Conservation (phyloP, 2,329 filamentous ascomycete genomes). For the Talaromyces piceae region DNA sequence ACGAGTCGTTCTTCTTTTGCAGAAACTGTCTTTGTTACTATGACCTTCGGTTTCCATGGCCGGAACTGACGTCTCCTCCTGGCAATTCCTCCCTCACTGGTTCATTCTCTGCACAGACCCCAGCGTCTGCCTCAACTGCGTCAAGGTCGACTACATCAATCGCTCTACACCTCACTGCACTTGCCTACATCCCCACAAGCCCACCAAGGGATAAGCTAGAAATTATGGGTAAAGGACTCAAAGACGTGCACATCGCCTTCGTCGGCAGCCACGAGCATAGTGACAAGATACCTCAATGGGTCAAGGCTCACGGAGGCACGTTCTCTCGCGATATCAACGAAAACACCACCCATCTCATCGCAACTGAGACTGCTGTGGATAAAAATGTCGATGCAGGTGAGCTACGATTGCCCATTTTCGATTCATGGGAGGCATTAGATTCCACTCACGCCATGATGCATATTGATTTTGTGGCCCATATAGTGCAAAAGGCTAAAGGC, state of each 20-base stretch:
- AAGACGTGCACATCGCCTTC: conserved; percentile 47
- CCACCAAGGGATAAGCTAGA: background rate
- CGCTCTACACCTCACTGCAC: no score
- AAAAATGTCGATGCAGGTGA: conserved; percentile 37
- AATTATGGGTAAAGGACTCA: conserved; percentile 42
- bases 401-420: background rate
- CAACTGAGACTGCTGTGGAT: conserved; percentile 55
- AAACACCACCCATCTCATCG: conserved; percentile 65
- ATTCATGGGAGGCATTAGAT: background rate
- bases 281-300: conserved; percentile 59
- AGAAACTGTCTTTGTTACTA: no score
- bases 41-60: no score
- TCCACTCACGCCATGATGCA: background rate
- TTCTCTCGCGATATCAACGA: conserved; percentile 47
- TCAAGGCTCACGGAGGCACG: conserved; percentile 53
- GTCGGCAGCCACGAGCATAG: conserved; percentile 52
- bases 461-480: background rate
- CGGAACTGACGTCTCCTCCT: no score
- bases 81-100: no score
- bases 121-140: no score
- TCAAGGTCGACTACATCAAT: no score
- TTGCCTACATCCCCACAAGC: background rate
- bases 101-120: no score
- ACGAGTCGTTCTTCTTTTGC: no score
- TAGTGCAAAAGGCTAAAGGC: conserved; percentile 36